Evolutionary conservation across 805 yeast species (phyloP), one percentile per base, ranked within the genome.

Genomic region (Monosporozyma solicola): DNA sequence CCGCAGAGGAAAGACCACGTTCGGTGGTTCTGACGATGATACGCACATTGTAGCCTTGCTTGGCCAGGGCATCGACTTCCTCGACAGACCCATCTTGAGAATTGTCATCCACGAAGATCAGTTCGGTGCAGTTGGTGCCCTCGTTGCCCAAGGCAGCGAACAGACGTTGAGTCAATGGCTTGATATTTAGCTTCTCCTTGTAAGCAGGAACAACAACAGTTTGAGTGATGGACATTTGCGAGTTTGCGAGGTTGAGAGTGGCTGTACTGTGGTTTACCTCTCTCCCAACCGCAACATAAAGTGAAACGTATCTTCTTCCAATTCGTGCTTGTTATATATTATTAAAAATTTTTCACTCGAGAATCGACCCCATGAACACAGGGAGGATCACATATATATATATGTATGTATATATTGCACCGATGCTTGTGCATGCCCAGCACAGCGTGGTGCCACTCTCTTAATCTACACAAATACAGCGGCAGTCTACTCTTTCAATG

Each of bases 41-140:
- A 54, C 68, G 66, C 35, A 76, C 80, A 53, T 76, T 75, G 68
- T 71, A 76, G 16, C 80, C 80, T 57, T 73, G 72, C 50, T 70
- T 69, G 54, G 72, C 66, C 50, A 76, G 60, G 20, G 65, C 65
- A 53, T 74, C 78, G 35, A 76, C 80, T 56, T 75, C 80, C 60
- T 76, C 80, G 39, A 74, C 79, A 15, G 80, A 76, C 3, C 80
- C 80, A 61, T 76, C 80, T 49, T 71, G 67, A 22, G 79, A 74
- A 61, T 76, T 76, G 61, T 76, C 80, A 59, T 76, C 80, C 44
- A 76, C 80, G 55, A 73, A 76, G 62, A 75, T 75, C 58, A 76
- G 64, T 59, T 76, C 80, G 4, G 80, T 74, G 16, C 57, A 61
- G 53, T 70, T 68, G 13, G 78, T 70, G 7, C 64, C 72, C 16